Evolutionary conservation across 805 yeast species (phyloP).

Genomic region (Ogataea nitratoaversa): DNA sequence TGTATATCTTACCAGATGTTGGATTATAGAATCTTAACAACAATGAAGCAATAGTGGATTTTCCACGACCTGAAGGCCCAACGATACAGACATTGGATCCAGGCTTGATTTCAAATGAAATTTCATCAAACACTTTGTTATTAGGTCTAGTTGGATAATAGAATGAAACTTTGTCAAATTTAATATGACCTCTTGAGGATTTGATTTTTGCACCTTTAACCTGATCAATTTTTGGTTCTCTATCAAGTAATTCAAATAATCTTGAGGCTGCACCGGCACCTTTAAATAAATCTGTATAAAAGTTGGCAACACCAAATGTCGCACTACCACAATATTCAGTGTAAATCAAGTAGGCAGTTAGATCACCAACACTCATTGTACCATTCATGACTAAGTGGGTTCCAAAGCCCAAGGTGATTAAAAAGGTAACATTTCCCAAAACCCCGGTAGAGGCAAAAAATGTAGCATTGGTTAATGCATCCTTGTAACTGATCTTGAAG

Average conservation of each 20-base stretch:
- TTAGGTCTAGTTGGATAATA: conserved; percentile 85
- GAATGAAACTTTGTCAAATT: conserved; percentile 63
- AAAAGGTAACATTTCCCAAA: conserved; percentile 74
- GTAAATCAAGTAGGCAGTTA: conserved; percentile 91
- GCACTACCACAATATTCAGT: conserved; percentile 93
- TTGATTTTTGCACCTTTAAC: conserved; percentile 52
- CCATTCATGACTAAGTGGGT: conserved; percentile 74
- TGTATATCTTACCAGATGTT: conserved; percentile 53
- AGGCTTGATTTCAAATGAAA: conserved; percentile 61
- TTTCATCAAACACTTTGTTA: conserved; percentile 55
- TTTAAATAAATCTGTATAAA: conserved; percentile 92
- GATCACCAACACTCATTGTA: conserved; percentile 76
- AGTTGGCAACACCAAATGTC: conserved; percentile 84
- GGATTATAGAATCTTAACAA: conserved; percentile 85
- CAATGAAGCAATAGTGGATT: conserved; percentile 82
- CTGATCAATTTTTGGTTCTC: conserved; percentile 69
- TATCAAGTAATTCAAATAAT: conserved; percentile 80
- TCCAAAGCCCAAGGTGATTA: conserved; percentile 75
- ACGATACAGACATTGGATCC: conserved; percentile 92
- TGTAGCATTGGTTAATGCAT: conserved; percentile 75
- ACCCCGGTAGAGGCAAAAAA: conserved; percentile 80
- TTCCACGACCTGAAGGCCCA: conserved; percentile 95
- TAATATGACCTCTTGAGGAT: conserved; percentile 50
- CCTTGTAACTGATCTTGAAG: conserved; percentile 69
- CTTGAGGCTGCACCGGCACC: conserved; percentile 96